Conservation (phyloP, 257 asterid genomes). For the Hygrophila difformis region DNA sequence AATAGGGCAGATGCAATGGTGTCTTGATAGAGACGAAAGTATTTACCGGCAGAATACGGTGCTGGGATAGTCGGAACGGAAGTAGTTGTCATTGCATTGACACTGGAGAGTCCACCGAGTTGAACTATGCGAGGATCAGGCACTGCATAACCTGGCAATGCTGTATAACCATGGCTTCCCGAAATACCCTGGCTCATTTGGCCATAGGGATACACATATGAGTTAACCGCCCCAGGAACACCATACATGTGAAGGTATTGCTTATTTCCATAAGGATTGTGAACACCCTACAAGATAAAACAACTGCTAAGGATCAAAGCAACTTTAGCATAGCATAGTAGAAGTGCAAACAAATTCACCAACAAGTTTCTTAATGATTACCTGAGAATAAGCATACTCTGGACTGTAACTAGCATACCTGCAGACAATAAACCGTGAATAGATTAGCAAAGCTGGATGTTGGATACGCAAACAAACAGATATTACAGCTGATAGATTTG, state of each 20-base stretch:
- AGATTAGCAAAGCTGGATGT: too few relatives aligned
- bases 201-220: slow-evolving; percentile 72
- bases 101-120: slow-evolving; percentile 70
- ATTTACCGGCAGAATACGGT: slow-evolving; percentile 64
- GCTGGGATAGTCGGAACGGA: slow-evolving; percentile 72
- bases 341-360: too few relatives aligned
- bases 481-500: too few relatives aligned
- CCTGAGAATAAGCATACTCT: slow-evolving; percentile 87
- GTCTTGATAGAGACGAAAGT: background rate
- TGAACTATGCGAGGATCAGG: slow-evolving; percentile 85
- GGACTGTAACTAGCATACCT: slow-evolving; percentile 84
- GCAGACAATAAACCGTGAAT: too few relatives aligned
- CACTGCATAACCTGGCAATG: slow-evolving; percentile 72
- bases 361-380: too few relatives aligned
- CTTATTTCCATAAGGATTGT: slow-evolving; percentile 82
- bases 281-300: slow-evolving; percentile 49
- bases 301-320: too few relatives aligned
- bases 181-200: slow-evolving; percentile 72
- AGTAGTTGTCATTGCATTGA: slow-evolving; percentile 57
- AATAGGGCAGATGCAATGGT: background rate
- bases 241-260: slow-evolving; percentile 85
- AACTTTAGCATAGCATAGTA: too few relatives aligned
- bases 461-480: too few relatives aligned
- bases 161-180: slow-evolving; percentile 56
- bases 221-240: slow-evolving; percentile 64